These are phyloP conservation scores for Macrophomina tecta DNA, from an alignment of 2,329 filamentous ascomycete genomes.

Conservation along the genomic window DNA sequence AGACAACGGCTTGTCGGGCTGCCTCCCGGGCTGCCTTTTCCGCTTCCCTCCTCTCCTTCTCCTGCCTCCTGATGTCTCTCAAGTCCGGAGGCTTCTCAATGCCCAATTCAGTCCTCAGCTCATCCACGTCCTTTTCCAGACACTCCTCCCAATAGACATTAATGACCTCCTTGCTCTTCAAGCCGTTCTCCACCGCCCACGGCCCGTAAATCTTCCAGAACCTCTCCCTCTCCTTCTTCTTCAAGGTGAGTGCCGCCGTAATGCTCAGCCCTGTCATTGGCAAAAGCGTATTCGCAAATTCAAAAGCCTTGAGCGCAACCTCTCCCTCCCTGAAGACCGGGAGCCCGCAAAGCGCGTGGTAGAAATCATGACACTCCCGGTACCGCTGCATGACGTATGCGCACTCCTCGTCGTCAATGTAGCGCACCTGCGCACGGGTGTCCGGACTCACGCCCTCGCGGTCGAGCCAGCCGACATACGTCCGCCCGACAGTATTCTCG, in stretches of 20 bases:
- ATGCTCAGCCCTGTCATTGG: conserved; percentile 94
- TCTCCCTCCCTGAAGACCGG: conserved; percentile 95
- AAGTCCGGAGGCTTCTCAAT: conserved; percentile 91
- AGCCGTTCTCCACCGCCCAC: conserved; percentile 87
- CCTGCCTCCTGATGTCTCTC: conserved; percentile 73
- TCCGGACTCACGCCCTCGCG: conserved; percentile 92
- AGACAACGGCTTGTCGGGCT: conserved; percentile 6
- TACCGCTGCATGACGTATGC: conserved; percentile 99
- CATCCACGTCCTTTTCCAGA: conserved; percentile 80
- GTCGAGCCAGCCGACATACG: conserved; percentile 91
- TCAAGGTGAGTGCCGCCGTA: conserved; percentile 71
- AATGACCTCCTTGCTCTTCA: conserved; percentile 78
- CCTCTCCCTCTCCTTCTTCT: conserved; percentile 65
- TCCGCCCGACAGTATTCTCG: conserved; percentile 74
- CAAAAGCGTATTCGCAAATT: conserved; percentile 91
- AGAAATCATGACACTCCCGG: conserved; percentile 96
- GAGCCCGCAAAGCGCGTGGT: conserved; percentile 90
- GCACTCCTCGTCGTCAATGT: conserved; percentile 93
- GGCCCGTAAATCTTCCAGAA: conserved; percentile 82
- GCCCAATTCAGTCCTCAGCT: conserved; percentile 74
- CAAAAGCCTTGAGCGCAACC: conserved; percentile 95
- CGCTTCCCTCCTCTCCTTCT: conserved; percentile 71
- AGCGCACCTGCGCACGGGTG: conserved; percentile 79
- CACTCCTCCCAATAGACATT: conserved; percentile 99
- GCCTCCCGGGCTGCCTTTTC: conserved; percentile 59